phyloP scores from a whole-genome alignment of 2,329 filamentous ascomycete species.

The Achaetomium macrosporum region DNA sequence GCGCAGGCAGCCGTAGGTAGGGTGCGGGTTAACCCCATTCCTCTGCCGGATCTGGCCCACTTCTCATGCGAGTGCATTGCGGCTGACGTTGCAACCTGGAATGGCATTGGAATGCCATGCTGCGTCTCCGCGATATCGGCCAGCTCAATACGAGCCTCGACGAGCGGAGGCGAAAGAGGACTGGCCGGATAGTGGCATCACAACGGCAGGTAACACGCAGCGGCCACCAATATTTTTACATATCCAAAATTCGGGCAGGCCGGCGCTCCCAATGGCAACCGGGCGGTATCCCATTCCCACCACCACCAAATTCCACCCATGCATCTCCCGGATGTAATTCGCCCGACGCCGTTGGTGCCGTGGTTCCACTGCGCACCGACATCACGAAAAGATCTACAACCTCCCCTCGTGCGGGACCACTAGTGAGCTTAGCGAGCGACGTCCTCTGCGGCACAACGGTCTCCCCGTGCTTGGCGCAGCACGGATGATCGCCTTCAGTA shows the following conservation, averaged over 20 bases:
- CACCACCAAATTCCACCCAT: background rate
- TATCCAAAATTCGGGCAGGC: background rate
- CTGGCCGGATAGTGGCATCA: constrained; percentile 1
- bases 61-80: background rate
- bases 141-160: constrained; percentile 5
- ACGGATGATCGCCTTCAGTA: background rate
- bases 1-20: too few relatives aligned
- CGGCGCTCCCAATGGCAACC: background rate
- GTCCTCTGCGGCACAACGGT: background rate
- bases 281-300: background rate
- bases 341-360: background rate
- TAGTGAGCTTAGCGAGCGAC: background rate
- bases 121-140: background rate
- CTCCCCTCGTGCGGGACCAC: background rate
- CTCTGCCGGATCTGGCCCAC: background rate
- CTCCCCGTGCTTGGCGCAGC: constrained; percentile 4
- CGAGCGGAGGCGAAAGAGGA: background rate
- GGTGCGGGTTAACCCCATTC: background rate
- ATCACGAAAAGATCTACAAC: constrained; percentile 8
- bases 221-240: background rate
- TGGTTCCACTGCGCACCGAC: background rate
- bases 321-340: background rate
- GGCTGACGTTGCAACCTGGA: background rate
- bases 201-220: constrained; percentile 3
- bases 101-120: background rate